Evolutionary conservation across 2,329 filamentous ascomycete genomes (phyloP).

Genomic region (Beauveria bassiana): DNA sequence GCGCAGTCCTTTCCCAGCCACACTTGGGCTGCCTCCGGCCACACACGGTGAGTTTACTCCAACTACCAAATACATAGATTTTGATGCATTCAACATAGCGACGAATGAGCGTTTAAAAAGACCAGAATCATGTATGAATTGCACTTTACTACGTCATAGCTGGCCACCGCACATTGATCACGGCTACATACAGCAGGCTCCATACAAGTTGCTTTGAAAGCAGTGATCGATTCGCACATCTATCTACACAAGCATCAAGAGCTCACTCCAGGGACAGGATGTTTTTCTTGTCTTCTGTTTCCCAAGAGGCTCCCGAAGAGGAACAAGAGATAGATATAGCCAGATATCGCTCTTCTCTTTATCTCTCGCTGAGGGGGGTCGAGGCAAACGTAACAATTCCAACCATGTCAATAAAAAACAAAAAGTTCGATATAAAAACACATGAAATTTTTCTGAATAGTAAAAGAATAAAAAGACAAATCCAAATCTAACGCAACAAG

Average conservation of each 20-base stretch:
- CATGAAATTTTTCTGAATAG: neutral
- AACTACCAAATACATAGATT: too few relatives aligned
- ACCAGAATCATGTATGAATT: too few relatives aligned
- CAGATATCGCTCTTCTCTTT: constrained; percentile 1
- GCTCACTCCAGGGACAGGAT: neutral
- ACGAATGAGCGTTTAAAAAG: neutral
- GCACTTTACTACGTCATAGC: neutral
- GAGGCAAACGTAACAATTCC: neutral
- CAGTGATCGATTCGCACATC: neutral
- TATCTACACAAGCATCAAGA: neutral
- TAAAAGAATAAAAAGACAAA: neutral
- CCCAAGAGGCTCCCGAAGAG: neutral
- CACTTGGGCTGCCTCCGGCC: neutral
- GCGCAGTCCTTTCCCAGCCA: neutral
- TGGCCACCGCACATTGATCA: neutral
- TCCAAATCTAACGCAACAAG: constrained; percentile 1
- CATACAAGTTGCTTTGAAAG: neutral
- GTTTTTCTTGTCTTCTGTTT: neutral
- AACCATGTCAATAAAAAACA: neutral
- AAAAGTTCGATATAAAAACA: neutral
- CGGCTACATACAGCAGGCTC: neutral
- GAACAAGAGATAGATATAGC: neutral
- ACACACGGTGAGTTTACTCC: too few relatives aligned
- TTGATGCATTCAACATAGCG: neutral
- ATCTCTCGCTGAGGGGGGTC: neutral